phyloP scores from a whole-genome alignment of 2,329 filamentous ascomycete species.

The Nothomitra cinnamomea region DNA sequence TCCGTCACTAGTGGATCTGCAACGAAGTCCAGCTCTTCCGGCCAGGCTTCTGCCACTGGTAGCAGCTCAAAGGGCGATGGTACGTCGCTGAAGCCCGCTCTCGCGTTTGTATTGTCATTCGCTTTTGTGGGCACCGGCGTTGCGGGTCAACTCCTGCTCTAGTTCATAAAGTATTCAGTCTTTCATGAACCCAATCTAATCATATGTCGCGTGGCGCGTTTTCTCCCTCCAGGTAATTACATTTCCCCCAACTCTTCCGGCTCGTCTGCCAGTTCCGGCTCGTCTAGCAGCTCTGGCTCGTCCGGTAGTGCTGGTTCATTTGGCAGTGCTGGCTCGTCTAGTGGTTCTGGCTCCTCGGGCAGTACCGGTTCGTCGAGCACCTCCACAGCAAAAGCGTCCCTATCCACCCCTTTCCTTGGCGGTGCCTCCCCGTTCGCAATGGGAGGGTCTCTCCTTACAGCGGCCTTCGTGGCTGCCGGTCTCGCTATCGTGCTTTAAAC shows the following conservation, averaged over 20 bases:
- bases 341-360: neutral
- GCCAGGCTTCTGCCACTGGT: neutral
- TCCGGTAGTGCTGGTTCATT: neutral
- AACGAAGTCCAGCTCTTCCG: neutral
- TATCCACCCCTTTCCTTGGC: neutral
- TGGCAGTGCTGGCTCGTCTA: neutral
- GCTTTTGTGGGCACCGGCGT: slow-evolving; percentile 2
- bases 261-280: neutral
- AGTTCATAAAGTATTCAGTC: neutral
- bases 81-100: slow-evolving; percentile 2
- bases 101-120: slow-evolving; percentile 1
- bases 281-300: neutral
- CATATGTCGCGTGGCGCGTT: neutral
- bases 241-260: neutral
- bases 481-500: slow-evolving; percentile 3
- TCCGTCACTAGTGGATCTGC: neutral
- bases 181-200: slow-evolving; percentile 3
- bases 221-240: neutral
- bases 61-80: neutral
- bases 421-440: neutral
- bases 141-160: slow-evolving; percentile 1
- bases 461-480: slow-evolving; percentile 4
- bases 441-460: slow-evolving; percentile 3
- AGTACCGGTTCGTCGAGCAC: neutral
- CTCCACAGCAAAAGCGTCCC: neutral